A percentile compares a stretch with the other conserved stretches of the same genome.
phyloP scores from a whole-genome alignment of 139 green algal species.

The Parachlorella kessleri region DNA sequence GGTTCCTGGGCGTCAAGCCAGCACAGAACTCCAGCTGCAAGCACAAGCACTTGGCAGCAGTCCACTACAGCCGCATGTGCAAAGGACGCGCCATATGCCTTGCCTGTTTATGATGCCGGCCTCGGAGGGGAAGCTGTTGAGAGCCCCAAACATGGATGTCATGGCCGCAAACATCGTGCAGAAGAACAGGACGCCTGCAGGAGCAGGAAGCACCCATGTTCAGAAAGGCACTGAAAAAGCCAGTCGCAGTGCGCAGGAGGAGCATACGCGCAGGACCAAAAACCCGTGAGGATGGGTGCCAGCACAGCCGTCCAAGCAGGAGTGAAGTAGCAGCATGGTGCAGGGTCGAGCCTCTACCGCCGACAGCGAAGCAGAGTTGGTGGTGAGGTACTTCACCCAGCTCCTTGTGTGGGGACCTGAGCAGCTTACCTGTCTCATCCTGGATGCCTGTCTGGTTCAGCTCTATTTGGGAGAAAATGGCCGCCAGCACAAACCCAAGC shows the following conservation, averaged over 20 bases:
- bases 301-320: constrained; percentile 1
- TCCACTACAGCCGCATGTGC: background rate
- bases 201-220: background rate
- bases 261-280: background rate
- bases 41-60: background rate
- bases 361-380: no score
- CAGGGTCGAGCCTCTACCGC: no score
- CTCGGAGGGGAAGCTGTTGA: constrained; percentile 43
- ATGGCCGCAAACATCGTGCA: constrained; percentile 27
- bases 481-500: constrained; percentile 44
- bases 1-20: no score
- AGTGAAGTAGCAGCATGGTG: background rate
- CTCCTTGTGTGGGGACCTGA: no score
- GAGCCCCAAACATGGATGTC: constrained; percentile 30
- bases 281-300: background rate
- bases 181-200: constrained; percentile 53
- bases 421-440: background rate
- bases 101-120: constrained; percentile 19
- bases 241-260: background rate
- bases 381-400: background rate
- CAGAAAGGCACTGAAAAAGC: background rate
- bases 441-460: constrained; percentile 33
- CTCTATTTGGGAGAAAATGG: constrained; percentile 47
- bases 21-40: no score
- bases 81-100: no score